These are phyloP conservation scores for Camptophora hylomeconis DNA, from an alignment of 2,329 filamentous ascomycete species.

Conservation along the genomic window DNA sequence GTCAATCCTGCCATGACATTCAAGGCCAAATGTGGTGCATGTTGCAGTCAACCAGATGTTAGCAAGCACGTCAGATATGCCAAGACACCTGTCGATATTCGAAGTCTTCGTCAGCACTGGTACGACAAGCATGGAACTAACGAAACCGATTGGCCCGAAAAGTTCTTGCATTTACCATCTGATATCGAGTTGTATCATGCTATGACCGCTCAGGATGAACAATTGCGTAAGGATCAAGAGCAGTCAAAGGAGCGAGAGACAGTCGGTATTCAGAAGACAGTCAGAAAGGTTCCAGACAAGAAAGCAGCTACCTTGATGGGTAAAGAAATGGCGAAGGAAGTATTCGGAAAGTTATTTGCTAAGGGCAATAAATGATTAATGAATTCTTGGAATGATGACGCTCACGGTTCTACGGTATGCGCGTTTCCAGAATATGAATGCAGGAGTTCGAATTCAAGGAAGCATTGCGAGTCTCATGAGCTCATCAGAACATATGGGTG, in stretches of 20 bases:
- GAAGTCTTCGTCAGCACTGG: slow-evolving; percentile 13
- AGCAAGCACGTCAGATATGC: slow-evolving; percentile 8
- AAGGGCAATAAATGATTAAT: no score
- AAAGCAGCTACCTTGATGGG: background rate
- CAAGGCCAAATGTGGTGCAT: slow-evolving; percentile 13
- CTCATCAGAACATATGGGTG: no score
- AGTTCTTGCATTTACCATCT: slow-evolving; percentile 13
- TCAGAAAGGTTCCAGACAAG: background rate
- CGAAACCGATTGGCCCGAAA: slow-evolving; percentile 5
- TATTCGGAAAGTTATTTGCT: background rate
- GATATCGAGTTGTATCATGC: slow-evolving; percentile 12
- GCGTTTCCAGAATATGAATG: no score
- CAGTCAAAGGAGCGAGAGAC: no score
- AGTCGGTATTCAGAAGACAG: slow-evolving; percentile 1
- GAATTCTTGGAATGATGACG: no score
- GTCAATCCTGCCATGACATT: slow-evolving; percentile 11
- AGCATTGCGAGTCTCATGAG: no score
- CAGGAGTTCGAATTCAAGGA: no score
- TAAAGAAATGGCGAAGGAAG: background rate
- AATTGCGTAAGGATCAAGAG: slow-evolving; percentile 10
- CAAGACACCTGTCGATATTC: slow-evolving; percentile 4
- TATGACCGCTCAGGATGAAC: slow-evolving; percentile 9
- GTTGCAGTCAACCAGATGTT: slow-evolving; percentile 7
- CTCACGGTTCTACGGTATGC: no score
- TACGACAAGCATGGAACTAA: slow-evolving; percentile 7